Evolutionary conservation across 805 yeast species (phyloP).

Genomic region (Komagataella kurtzmanii): DNA sequence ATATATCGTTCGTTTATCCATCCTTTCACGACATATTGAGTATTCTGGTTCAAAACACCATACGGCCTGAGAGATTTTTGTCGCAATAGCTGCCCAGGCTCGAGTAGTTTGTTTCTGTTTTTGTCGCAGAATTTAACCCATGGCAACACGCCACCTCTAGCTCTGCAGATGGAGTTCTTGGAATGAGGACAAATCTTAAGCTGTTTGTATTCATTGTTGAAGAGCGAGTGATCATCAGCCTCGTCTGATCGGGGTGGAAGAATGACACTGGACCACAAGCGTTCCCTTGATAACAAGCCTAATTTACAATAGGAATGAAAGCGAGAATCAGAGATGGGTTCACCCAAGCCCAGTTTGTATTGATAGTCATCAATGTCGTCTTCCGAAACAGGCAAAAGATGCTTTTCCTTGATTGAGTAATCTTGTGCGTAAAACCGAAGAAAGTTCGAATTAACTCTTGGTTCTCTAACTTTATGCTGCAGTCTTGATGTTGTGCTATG

Average conservation of each 20-base stretch:
- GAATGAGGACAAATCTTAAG: constrained; percentile 1
- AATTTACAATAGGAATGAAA: constrained; percentile 13
- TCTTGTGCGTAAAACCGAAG: constrained; percentile 37
- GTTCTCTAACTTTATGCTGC: constrained; percentile 21
- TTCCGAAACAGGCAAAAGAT: constrained; percentile 17
- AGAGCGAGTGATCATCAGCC: constrained; percentile 6
- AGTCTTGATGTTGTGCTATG: not conserved
- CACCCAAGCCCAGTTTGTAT: constrained; percentile 12
- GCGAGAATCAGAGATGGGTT: not conserved
- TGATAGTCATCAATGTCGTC: constrained; percentile 19
- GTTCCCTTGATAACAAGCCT: constrained; percentile 30
- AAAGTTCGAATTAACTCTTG: constrained; percentile 35
- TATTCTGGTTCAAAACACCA: constrained; percentile 12
- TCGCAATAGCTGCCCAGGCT: constrained; percentile 9
- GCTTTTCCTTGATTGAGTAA: constrained; percentile 23
- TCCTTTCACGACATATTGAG: constrained; percentile 36
- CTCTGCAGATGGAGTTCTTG: constrained; percentile 6
- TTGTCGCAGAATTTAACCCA: constrained; percentile 10
- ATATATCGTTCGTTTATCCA: constrained; percentile 36
- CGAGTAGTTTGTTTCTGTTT: constrained; percentile 13
- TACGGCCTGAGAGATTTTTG: constrained; percentile 12
- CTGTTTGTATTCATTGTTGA: constrained; percentile 16
- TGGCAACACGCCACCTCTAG: constrained; percentile 11
- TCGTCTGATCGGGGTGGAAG: constrained; percentile 36
- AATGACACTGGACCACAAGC: constrained; percentile 39